Evolutionary conservation across 2,329 filamentous ascomycete species (phyloP).

Genomic region (Stagonosporopsis tanaceti): DNA sequence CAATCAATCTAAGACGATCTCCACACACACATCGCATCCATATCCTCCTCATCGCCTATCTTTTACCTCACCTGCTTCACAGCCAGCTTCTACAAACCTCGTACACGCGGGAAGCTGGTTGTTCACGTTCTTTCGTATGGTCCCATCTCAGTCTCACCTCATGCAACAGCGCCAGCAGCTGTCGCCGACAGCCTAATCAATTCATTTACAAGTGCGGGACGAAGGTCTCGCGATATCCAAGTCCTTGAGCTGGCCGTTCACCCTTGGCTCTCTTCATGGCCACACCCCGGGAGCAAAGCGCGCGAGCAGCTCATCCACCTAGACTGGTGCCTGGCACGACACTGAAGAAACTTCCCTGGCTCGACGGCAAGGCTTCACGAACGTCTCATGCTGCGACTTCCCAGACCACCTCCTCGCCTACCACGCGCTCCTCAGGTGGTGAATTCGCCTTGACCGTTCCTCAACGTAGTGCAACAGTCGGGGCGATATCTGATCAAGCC

Average conservation of each 20-base stretch:
- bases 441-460: constrained; percentile 2
- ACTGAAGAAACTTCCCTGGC: constrained; percentile 41
- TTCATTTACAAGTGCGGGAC: neutral
- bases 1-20: neutral
- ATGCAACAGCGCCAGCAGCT: neutral
- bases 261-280: neutral
- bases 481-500: neutral
- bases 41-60: constrained; percentile 21
- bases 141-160: constrained; percentile 1
- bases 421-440: constrained; percentile 9
- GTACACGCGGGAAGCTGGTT: constrained; percentile 24
- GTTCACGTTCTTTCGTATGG: constrained; percentile 6
- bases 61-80: constrained; percentile 11
- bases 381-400: neutral
- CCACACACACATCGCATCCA: constrained; percentile 11
- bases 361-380: constrained; percentile 34
- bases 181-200: neutral
- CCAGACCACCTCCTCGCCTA: neutral
- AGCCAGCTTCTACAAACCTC: constrained; percentile 24
- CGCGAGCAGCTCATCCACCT: neutral
- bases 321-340: constrained; percentile 25
- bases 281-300: constrained; percentile 1
- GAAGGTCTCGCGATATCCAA: neutral
- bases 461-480: constrained; percentile 3
- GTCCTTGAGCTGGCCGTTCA: too few species aligned